A percentile compares a stretch with the other conserved stretches of the same genome.
Conservation (phyloP, 1,139 yeast species). For the Yamadazyma atlantica region DNA sequence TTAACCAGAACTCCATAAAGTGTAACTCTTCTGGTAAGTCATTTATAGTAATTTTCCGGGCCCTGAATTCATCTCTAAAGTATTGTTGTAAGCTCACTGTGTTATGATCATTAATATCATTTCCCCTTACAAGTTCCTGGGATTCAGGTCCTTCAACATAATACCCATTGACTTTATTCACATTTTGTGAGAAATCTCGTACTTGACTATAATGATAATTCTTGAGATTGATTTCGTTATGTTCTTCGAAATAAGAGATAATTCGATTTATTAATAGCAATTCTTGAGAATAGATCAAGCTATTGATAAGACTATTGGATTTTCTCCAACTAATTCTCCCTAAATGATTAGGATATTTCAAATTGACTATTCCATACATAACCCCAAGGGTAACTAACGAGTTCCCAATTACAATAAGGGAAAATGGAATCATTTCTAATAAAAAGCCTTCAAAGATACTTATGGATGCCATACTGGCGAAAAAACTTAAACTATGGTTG, state of each 20-base stretch:
- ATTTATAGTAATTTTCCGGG: conserved; percentile 30
- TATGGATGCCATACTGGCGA: conserved; percentile 4
- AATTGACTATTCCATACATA: conserved; percentile 7
- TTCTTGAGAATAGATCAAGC: conserved; percentile 28
- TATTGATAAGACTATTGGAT: conserved; percentile 23
- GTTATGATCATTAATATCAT: conserved; percentile 9
- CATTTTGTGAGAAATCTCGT: conserved; percentile 19
- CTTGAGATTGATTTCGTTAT: conserved; percentile 36
- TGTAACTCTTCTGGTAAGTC: conserved; percentile 36
- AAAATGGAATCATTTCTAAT: conserved; percentile 6
- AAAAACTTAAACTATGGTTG: neutral
- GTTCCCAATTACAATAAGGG: conserved; percentile 2
- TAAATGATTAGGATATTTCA: conserved; percentile 18
- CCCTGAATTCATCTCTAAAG: conserved; percentile 26
- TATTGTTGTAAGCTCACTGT: conserved; percentile 17
- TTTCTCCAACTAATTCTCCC: conserved; percentile 38
- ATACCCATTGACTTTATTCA: conserved; percentile 24
- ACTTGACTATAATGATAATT: conserved; percentile 40
- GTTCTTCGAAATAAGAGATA: conserved; percentile 40
- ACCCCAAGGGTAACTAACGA: conserved; percentile 1
- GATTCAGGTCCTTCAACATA: conserved; percentile 26
- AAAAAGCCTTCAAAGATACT: conserved; percentile 2
- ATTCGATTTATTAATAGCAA: conserved; percentile 29
- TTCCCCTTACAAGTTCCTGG: neutral
- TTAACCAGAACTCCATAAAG: conserved; percentile 39